Evolutionary conservation across 108 stramenopile genomes (phyloP).

Genomic region (Seminavis robusta): DNA sequence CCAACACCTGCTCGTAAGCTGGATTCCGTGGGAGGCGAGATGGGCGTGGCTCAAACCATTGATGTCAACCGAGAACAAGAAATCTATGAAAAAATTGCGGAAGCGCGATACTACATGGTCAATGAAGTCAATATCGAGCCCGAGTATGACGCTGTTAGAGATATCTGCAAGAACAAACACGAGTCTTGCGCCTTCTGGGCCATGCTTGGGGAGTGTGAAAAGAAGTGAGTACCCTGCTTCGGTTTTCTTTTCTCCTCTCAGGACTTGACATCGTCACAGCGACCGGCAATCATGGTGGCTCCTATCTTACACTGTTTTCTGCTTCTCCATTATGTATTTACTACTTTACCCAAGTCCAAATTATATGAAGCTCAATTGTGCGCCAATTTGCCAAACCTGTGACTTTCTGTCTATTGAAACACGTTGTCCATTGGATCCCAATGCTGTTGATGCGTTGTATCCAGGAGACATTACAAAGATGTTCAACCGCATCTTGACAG

Average conservation of each 20-base stretch:
- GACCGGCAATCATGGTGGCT: too few relatives aligned
- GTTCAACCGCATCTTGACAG: constrained; percentile 59
- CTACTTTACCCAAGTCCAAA: too few relatives aligned
- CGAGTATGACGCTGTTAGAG: constrained; percentile 15
- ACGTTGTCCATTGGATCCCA: constrained; percentile 32
- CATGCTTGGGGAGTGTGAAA: constrained; percentile 61
- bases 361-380: constrained; percentile 42
- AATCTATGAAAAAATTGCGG: neutral
- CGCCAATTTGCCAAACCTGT: constrained; percentile 52
- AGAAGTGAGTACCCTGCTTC: too few relatives aligned
- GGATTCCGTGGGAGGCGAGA: too few relatives aligned
- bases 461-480: constrained; percentile 64
- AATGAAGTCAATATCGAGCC: constrained; percentile 8
- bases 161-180: constrained; percentile 52
- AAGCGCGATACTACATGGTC: neutral
- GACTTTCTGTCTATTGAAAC: constrained; percentile 27
- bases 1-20: too few relatives aligned
- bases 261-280: too few relatives aligned
- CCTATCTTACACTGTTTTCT: too few relatives aligned
- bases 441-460: constrained; percentile 35
- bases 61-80: too few relatives aligned
- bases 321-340: too few relatives aligned
- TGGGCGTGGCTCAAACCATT: too few relatives aligned
- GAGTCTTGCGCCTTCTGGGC: constrained; percentile 66
- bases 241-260: too few relatives aligned